Base-by-base conservation (phyloP, 768 basidiomycete genomes). In the Agaricus blazei region DNA sequence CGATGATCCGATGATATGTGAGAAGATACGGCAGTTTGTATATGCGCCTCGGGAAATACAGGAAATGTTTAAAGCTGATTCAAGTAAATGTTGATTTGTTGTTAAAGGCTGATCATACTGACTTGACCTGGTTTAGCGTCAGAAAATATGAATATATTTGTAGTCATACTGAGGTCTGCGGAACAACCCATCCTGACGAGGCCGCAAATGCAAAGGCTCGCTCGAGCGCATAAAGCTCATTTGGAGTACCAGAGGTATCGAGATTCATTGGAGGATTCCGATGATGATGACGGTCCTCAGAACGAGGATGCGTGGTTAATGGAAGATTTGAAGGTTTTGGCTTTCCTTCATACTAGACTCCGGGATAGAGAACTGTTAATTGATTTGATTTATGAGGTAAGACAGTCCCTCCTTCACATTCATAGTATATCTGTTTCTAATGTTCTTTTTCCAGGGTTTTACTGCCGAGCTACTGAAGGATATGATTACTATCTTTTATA, bases 401-500 rank as follows among this genome's bases (percentile, higher is more conserved):
- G 80, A 59, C 24, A 4, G 23, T 15, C n/a, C 28, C 4, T 34
- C 43, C 19, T 19, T 19, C 9, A 9, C 27, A 4, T 40, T 4
- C 9, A 15, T 3, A 29, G 23, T 4, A 34, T 29, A 44, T 34
- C 19, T 19, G 19, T 29, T 44, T 43, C 29, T 44, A 23, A 23
- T 42, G 31, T 1, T 46, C 9, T 28, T 58, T 50, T 52, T n/a
- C 6, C 36, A 98, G 95, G 95, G 97, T 23, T 87, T 87, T 44
- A 98, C 97, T 0, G 86, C 96, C 2, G 97, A 98, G 34, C 76
- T 99, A 26, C 74, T 99, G 64, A 98, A 95, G 70, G 97, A 99
- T 67, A 98, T 99, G 57, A 93, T 99, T 63, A 98, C 97, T 19
- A 98, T 99, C 56, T 99, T 99, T 70, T 99, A 99, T 69, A 74